Conservation (phyloP, 2,329 filamentous ascomycete species). For the Davidsoniella virescens region DNA sequence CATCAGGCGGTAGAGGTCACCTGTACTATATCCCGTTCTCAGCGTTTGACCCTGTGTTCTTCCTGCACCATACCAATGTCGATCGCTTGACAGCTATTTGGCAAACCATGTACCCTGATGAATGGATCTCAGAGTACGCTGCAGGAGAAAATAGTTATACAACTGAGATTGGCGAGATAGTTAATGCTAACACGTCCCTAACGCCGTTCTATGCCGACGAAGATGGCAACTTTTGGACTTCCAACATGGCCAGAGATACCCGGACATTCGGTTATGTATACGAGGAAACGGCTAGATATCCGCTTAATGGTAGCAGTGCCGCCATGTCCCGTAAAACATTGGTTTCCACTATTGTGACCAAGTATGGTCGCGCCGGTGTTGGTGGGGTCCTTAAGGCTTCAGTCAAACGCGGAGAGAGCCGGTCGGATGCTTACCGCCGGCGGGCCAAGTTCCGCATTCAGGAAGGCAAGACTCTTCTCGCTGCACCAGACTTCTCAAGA, state of each 20-base stretch:
- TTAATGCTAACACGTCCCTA: constrained; percentile 40
- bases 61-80: constrained; percentile 59
- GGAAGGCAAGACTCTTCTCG: constrained; percentile 10
- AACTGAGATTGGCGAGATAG: constrained; percentile 33
- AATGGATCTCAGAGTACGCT: constrained; percentile 43
- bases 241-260: constrained; percentile 41
- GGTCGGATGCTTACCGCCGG: constrained; percentile 1
- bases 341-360: constrained; percentile 20
- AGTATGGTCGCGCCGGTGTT: constrained; percentile 26
- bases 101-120: constrained; percentile 55
- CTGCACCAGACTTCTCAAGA: constrained; percentile 12
- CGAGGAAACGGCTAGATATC: constrained; percentile 33
- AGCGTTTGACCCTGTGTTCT: constrained; percentile 66
- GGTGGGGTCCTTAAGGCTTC: constrained; percentile 29
- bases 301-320: constrained; percentile 13
- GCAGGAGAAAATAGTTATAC: constrained; percentile 46
- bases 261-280: constrained; percentile 60
- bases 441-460: constrained; percentile 11
- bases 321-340: constrained; percentile 10
- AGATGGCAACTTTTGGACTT: constrained; percentile 51
- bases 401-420: constrained; percentile 3
- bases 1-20: constrained; percentile 45
- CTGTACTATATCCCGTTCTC: constrained; percentile 57
- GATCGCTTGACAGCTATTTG: constrained; percentile 64
- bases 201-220: constrained; percentile 49